Percentiles rank a stretch among this genome's conserved stretches.
phyloP scores from a whole-genome alignment of 2,329 filamentous ascomycete genomes.

The Diaporthe sp. region DNA sequence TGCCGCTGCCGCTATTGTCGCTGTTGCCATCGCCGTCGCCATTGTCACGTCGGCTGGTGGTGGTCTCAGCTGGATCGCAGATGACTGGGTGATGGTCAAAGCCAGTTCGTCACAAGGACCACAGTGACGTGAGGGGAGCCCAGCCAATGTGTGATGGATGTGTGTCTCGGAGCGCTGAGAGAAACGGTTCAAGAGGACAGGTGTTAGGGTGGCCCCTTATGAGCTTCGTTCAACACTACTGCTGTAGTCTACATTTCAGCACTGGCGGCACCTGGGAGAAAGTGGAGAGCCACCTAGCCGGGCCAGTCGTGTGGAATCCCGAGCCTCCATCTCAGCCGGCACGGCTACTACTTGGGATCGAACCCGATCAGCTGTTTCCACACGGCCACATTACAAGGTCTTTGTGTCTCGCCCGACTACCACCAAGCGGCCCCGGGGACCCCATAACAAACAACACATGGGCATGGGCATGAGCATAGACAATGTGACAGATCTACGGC shows the following conservation, averaged over 20 bases:
- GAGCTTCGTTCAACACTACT: constrained; percentile 30
- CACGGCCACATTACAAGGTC: constrained; percentile 27
- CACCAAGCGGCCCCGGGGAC: background rate
- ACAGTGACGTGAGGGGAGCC: constrained; percentile 30
- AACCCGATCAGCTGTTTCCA: constrained; percentile 35
- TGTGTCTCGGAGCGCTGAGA: constrained; percentile 35
- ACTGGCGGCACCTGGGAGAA: constrained; percentile 23
- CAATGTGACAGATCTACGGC: constrained; percentile 30
- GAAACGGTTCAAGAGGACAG: constrained; percentile 17
- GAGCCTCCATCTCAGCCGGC: constrained; percentile 34
- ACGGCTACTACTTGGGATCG: constrained; percentile 36
- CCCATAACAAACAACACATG: constrained; percentile 15
- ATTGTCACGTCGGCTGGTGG: constrained; percentile 11
- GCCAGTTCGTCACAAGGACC: constrained; percentile 18
- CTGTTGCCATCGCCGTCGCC: background rate
- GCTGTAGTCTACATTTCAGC: constrained; percentile 12
- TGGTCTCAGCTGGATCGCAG: constrained; percentile 22
- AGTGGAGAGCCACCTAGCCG: constrained; percentile 14
- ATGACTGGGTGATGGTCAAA: constrained; percentile 10
- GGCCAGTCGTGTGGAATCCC: constrained; percentile 36
- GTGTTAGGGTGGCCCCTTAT: constrained; percentile 22
- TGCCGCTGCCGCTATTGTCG: background rate
- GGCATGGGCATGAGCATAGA: constrained; percentile 26
- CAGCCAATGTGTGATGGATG: constrained; percentile 27
- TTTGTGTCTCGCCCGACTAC: constrained; percentile 21